Percentiles rank a stretch among this genome's conserved stretches.
Evolutionary conservation across 306 rosid genomes (phyloP).

Genomic region (Chamaecrista fasciculata): DNA sequence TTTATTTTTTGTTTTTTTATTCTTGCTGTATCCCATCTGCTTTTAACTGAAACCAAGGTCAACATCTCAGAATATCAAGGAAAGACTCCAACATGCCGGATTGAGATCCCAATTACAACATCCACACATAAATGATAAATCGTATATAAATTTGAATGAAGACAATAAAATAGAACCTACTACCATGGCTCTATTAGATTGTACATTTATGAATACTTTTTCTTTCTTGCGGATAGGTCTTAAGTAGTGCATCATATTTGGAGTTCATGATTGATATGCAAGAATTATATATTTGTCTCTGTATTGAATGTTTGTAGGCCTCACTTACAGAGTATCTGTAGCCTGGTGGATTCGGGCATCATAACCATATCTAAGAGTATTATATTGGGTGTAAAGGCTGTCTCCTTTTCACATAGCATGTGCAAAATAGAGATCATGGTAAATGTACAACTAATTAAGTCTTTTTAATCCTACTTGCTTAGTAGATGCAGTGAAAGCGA

Average conservation of each 20-base stretch:
- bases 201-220: not conserved
- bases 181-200: not conserved
- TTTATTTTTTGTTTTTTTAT: slow-evolving; percentile 16
- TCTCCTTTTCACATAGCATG: not conserved
- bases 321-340: slow-evolving; percentile 48
- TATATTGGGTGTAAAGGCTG: slow-evolving; percentile 18
- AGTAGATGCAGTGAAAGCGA: not conserved
- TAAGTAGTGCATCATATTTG: no score
- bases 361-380: slow-evolving; percentile 60
- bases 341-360: slow-evolving; percentile 62
- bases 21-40: slow-evolving; percentile 43
- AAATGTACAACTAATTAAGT: not conserved
- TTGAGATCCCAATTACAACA: slow-evolving; percentile 36
- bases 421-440: not conserved
- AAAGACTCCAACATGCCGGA: slow-evolving; percentile 36
- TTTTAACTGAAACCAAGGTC: slow-evolving; percentile 38
- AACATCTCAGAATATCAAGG: slow-evolving; percentile 38
- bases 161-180: not conserved
- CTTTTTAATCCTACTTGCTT: no score
- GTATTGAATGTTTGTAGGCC: slow-evolving; percentile 42
- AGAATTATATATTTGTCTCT: not conserved
- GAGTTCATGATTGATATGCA: no score
- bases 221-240: no score
- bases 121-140: no score
- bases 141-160: not conserved